Conservation (phyloP, 2,329 filamentous ascomycete species). For the Aspergillus sp. region DNA sequence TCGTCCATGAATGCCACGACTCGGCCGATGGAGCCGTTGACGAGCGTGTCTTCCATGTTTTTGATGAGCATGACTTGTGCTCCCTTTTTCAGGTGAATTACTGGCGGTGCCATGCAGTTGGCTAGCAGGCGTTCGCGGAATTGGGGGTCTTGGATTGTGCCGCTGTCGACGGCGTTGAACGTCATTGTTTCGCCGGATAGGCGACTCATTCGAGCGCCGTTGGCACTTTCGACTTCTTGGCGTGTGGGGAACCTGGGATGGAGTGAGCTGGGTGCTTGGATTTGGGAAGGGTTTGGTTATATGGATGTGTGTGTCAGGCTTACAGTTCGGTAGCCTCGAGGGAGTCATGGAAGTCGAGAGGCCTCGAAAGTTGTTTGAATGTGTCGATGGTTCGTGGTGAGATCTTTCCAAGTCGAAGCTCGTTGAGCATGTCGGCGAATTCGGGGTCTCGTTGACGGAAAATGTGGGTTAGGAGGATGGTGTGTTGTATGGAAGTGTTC, state of each 20-base stretch:
- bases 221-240: slow-evolving; percentile 84
- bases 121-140: slow-evolving; percentile 75
- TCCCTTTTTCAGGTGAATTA: slow-evolving; percentile 80
- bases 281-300: not conserved
- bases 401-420: slow-evolving; percentile 89
- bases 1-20: slow-evolving; percentile 79
- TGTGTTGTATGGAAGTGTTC: slow-evolving; percentile 91
- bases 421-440: slow-evolving; percentile 94
- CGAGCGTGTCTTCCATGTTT: slow-evolving; percentile 89
- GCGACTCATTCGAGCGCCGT: slow-evolving; percentile 69
- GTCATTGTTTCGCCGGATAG: slow-evolving; percentile 68
- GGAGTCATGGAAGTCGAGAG: slow-evolving; percentile 70
- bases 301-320: slow-evolving; percentile 22
- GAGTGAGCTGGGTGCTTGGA: not conserved
- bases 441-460: slow-evolving; percentile 91
- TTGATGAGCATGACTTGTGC: slow-evolving; percentile 99
- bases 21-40: slow-evolving; percentile 91
- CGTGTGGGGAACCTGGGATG: slow-evolving; percentile 75
- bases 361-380: slow-evolving; percentile 73
- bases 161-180: slow-evolving; percentile 75
- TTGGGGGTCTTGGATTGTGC: slow-evolving; percentile 64
- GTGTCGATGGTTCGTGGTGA: slow-evolving; percentile 72
- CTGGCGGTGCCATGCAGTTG: slow-evolving; percentile 91
- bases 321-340: slow-evolving; percentile 82
- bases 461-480: slow-evolving; percentile 90